These are phyloP conservation scores for Sherardia arvensis DNA, from an alignment of 257 asterid genomes.

Conservation along the genomic window DNA sequence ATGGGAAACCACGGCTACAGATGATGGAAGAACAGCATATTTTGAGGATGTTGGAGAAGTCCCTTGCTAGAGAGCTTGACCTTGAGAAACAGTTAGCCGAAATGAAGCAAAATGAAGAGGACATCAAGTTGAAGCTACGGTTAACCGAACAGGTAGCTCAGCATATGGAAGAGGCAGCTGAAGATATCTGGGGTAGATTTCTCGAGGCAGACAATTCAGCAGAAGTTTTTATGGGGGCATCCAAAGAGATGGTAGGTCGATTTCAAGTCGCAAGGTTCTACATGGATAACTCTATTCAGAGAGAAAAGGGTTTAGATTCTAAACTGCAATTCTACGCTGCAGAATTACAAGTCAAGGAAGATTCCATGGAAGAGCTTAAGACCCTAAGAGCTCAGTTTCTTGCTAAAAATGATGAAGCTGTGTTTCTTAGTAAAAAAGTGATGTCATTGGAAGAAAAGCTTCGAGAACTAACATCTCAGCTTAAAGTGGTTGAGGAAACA, in stretches of 20 bases:
- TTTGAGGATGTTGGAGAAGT: conserved; percentile 67
- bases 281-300: conserved; percentile 22
- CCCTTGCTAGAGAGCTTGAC: conserved; percentile 63
- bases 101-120: conserved; percentile 71
- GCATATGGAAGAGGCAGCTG: conserved; percentile 90
- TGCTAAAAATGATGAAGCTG: conserved; percentile 40
- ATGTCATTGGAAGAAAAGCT: conserved; percentile 41
- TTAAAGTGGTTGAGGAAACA: conserved; percentile 20
- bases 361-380: conserved; percentile 33
- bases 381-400: conserved; percentile 24
- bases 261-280: conserved; percentile 29
- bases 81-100: conserved; percentile 61
- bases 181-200: conserved; percentile 77
- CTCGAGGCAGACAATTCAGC: conserved; percentile 73
- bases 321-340: conserved; percentile 34
- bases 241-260: conserved; percentile 57
- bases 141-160: conserved; percentile 65
- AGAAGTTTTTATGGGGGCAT: conserved; percentile 66
- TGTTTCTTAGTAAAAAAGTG: conserved; percentile 36
- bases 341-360: conserved; percentile 39
- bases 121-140: conserved; percentile 43
- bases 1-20: conserved; percentile 36
- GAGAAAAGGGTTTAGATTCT: conserved; percentile 33
- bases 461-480: conserved; percentile 20
- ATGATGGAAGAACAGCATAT: conserved; percentile 42